Evolutionary conservation across 129 eudicot genomes (phyloP).

Genomic region (Flaveria linearis): DNA sequence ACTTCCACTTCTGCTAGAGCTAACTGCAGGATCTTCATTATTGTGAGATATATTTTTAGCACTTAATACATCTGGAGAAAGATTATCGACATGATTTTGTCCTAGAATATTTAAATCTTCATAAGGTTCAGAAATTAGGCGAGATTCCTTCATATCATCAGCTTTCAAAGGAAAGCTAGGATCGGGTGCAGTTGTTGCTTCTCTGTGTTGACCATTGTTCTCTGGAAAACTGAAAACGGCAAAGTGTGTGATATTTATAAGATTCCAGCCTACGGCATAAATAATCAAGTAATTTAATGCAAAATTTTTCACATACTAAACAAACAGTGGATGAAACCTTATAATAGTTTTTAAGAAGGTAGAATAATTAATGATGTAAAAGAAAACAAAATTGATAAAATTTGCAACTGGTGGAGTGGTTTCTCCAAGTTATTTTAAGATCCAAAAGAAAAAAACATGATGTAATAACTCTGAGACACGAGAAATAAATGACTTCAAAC

Average conservation of each 20-base stretch:
- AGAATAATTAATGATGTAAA: not conserved
- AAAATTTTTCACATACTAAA: not conserved
- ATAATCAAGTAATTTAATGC: not conserved
- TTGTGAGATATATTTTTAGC: conserved; percentile 56
- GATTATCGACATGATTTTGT: conserved; percentile 47
- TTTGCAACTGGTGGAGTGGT: not conserved
- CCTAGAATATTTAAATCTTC: conserved; percentile 45
- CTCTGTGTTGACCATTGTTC: conserved; percentile 44
- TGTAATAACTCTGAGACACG: not conserved
- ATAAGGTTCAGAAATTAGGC: conserved; percentile 39
- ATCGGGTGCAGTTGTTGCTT: conserved; percentile 35
- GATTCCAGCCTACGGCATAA: conserved; percentile 3
- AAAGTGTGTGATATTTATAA: conserved; percentile 14
- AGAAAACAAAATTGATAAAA: not conserved
- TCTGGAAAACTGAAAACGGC: conserved; percentile 64
- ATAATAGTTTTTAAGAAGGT: not conserved
- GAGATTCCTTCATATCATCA: conserved; percentile 34
- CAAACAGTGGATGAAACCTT: conserved; percentile 2
- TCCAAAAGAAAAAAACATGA: not conserved
- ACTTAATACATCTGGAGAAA: conserved; percentile 51
- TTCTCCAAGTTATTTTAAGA: conserved; percentile 42
- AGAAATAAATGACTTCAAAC: not conserved
- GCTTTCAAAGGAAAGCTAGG: conserved; percentile 30
- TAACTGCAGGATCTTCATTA: conserved; percentile 52
- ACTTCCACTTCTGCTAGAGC: conserved; percentile 61